Base-by-base conservation (phyloP, 257 asterid genomes). In the Echium plantagineum region DNA sequence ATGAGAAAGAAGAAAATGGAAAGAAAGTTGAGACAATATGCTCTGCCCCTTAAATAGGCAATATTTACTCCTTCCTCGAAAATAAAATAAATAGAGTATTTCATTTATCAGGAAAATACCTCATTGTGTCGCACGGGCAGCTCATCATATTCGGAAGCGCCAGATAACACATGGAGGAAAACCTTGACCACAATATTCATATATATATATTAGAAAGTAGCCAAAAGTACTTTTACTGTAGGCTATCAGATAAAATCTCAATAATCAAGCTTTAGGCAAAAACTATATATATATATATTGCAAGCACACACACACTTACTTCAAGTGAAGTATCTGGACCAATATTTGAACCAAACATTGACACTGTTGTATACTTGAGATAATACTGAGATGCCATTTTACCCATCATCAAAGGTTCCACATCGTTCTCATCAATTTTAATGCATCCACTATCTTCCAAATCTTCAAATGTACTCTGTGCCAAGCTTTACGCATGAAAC, bases 101-200 rank as follows among this genome's bases (percentile, higher is more conserved):
- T 65, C 56, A 16, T 69, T 48, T 65, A 54, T 32, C 61, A 24
- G 63, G 22, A 70, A 71, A 72, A 73, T 84, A 91, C 96, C 83
- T 91, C 96, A 77, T 88, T 91, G 80, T 88, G 96, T 58, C 98
- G 84, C 72, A 91, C 94, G 5, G 96, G 96, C 67, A 88, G 96
- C 77, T 88, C 98, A 77, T 91, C 94, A 64, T 91, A 88, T 78
- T 88, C 96, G 66, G 95, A 84, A 76, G 96, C 94, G 66, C 90
- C 93, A 69, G 94, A 67, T 57, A 88, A 66, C 63, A 91, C 72
- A 65, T 84, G 94, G 60, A 88, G 94, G 75, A 89, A 84, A 77
- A 79, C 96, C 98, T 91, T 62, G 55, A 64, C 13, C 59, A 57
- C 62, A 46, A 49, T 19, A 22, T 16, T n/a, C n/a, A n/a, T n/a